Conservation (phyloP, 257 asterid genomes). For the Lavandula angustifolia region DNA sequence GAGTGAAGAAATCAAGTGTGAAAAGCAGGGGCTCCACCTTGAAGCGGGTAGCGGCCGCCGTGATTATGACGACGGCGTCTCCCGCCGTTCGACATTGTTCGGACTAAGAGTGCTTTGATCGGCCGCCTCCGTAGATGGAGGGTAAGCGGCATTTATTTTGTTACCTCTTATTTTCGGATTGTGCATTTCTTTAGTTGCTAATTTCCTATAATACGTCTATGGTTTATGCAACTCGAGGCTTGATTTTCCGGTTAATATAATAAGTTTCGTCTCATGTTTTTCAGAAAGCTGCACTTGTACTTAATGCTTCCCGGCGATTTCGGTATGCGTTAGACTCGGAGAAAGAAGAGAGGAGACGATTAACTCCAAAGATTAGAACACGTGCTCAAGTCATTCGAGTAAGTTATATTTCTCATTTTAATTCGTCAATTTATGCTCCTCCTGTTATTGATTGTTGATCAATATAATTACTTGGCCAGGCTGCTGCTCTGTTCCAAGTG, state of each 20-base stretch:
- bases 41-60: constrained; percentile 52
- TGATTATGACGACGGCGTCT: constrained; percentile 45
- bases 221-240: not conserved
- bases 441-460: constrained; percentile 29
- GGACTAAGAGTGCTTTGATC: constrained; percentile 77
- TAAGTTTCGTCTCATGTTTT: constrained; percentile 13
- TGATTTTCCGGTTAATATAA: not conserved
- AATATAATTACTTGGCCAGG: constrained; percentile 53
- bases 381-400: constrained; percentile 94
- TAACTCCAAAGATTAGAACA: constrained; percentile 67
- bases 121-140: constrained; percentile 76
- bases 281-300: constrained; percentile 89
- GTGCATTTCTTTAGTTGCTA: constrained; percentile 19
- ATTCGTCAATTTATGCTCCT: constrained; percentile 1
- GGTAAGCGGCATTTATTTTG: constrained; percentile 46
- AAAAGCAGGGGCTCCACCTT: constrained; percentile 47
- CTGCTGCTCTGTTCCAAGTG: constrained; percentile 77
- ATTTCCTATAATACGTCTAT: constrained; percentile 1
- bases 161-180: not conserved
- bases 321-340: constrained; percentile 86
- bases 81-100: constrained; percentile 68
- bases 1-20: constrained; percentile 37
- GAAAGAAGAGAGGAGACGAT: constrained; percentile 74
- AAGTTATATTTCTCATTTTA: constrained; percentile 23
- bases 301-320: constrained; percentile 89